Conservation (phyloP, 495 filamentous ascomycete species). For the Polyplosphaeria fusca region DNA sequence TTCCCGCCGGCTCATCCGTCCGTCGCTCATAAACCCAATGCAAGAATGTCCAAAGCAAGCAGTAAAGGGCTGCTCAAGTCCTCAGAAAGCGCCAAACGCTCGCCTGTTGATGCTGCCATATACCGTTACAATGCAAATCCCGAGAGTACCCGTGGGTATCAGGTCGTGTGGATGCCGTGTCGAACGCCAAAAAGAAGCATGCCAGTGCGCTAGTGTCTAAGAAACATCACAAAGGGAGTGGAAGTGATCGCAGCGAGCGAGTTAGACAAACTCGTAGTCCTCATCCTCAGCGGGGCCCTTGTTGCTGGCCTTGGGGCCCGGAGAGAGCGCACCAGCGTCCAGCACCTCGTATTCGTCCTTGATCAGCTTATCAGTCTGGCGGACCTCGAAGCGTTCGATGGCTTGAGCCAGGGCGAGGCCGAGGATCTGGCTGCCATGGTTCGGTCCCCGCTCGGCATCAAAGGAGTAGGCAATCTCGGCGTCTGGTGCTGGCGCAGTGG, state of each 20-base stretch:
- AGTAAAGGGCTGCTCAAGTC: constrained; percentile 36
- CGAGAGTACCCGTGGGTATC: constrained; percentile 18
- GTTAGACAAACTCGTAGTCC: constrained; percentile 36
- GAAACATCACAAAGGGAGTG: not conserved
- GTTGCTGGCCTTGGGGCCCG: constrained; percentile 20
- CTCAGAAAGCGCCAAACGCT: constrained; percentile 39
- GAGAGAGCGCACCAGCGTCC: constrained; percentile 40
- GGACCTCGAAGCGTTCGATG: constrained; percentile 55
- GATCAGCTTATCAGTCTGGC: constrained; percentile 55
- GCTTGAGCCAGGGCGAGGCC: constrained; percentile 53
- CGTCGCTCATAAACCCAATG: constrained; percentile 19
- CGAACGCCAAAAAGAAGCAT: constrained; percentile 20
- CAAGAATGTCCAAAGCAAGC: constrained; percentile 14
- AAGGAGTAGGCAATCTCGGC: constrained; percentile 49
- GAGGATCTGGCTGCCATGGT: constrained; percentile 54
- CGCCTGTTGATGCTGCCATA: constrained; percentile 36
- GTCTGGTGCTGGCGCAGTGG: constrained; percentile 43
- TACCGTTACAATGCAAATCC: constrained; percentile 26
- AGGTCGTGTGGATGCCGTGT: constrained; percentile 15
- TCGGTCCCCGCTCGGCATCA: constrained; percentile 47
- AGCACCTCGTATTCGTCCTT: constrained; percentile 59
- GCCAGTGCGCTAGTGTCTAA: constrained; percentile 12
- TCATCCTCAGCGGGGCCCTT: constrained; percentile 13
- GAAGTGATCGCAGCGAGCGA: not conserved
- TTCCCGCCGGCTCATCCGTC: not conserved